Evolutionary conservation across 2,329 filamentous ascomycete genomes (phyloP), one percentile per base, ranked within the genome.

Genomic region (Amauroascus niger): DNA sequence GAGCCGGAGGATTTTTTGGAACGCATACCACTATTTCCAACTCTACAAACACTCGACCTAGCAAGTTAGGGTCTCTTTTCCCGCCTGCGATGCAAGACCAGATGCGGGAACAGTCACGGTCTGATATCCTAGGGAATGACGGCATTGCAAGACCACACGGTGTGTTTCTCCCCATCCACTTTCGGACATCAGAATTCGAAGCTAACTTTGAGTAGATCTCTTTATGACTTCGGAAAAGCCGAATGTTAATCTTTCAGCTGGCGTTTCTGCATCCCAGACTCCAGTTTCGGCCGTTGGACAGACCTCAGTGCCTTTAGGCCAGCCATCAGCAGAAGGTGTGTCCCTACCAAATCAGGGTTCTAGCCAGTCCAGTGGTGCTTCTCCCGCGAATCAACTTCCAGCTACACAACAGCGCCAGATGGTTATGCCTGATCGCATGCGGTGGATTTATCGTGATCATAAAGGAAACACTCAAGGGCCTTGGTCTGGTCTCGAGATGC

Each of bases 361-460:
- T 37, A 67, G 67, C 26, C 65, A 67, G 44, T 60, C 65, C 16
- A 59, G 59, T 32, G 61, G 61, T 28, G 37, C 50, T 18, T 77
- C 81, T n/a, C 75, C 82, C 5, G 44, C 43, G 18, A 80, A 79
- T 47, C 84, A 89, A 59, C 79, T 88, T 47, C 82, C 83, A 26
- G 72, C 80, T 46, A 74, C 80, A 26, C 84, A 87, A 63, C 81
- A 86, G 59, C 84, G 88, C 14, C 90, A 86, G 43, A 97, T 98
- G 90, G 91, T 98, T 4, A 97, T 98, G 93, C 93, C 93, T 1
- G 93, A 98, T 68, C 80, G 94, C 13, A 98, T 98, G 89, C 80
- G 91, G 63, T 98, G 93, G 93, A 91, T 96, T 16, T 98, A 98
- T 67, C 83, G 94, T 50, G 93, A 98, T 66, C 93, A 93, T 4